Conservation (phyloP, 371 early-diverging fungal species). For the Lichtheimia ornata region DNA sequence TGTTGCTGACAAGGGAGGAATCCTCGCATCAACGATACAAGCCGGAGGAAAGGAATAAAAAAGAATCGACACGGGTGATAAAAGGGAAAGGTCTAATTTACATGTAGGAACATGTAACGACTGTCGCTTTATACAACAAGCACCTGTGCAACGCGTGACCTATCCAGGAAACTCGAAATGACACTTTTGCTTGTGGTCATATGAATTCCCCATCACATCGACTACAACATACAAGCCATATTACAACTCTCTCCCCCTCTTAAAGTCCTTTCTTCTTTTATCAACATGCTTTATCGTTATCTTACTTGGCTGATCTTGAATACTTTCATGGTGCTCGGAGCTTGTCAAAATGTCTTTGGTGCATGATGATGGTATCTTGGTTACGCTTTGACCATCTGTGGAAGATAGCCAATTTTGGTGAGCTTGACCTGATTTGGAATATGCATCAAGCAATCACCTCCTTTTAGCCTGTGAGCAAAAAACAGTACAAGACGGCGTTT, state of each 20-base stretch:
- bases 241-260: too few species aligned
- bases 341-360: not conserved
- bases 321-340: not conserved
- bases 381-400: conserved; percentile 21
- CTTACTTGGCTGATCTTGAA: not conserved
- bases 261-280: too few species aligned
- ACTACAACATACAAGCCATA: too few species aligned
- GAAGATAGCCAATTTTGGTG: conserved; percentile 11
- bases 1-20: not conserved
- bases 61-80: not conserved
- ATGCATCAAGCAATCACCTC: not conserved
- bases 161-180: conserved; percentile 10
- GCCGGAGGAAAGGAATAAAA: not conserved
- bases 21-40: too few species aligned
- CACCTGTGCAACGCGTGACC: conserved; percentile 22
- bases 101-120: conserved; percentile 6
- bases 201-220: too few species aligned
- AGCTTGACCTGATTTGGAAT: conserved; percentile 12
- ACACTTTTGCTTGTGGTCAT: conserved; percentile 4
- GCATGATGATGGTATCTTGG: not conserved
- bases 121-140: conserved; percentile 7
- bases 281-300: not conserved
- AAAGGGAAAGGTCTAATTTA: not conserved
- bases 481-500: too few species aligned
- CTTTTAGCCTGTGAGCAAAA: too few species aligned